Evolutionary conservation across 2,329 filamentous ascomycete species (phyloP).

Genomic region (Aphanocladium album): DNA sequence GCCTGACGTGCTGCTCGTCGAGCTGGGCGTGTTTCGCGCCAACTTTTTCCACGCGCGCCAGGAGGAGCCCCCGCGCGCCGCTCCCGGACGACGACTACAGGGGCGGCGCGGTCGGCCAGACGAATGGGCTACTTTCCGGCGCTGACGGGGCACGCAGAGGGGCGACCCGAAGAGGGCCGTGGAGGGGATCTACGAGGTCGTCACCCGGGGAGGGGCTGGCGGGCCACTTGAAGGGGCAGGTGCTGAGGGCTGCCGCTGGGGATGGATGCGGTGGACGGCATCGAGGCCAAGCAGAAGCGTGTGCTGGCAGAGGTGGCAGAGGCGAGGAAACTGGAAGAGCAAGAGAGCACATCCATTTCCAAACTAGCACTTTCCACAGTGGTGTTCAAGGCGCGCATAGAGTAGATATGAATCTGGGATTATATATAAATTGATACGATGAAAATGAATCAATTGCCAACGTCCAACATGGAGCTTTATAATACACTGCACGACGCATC

Average conservation of each 20-base stretch:
- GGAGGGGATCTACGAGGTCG: slow-evolving; percentile 46
- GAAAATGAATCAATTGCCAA: too few species aligned
- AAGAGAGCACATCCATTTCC: background rate
- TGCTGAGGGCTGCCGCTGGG: background rate
- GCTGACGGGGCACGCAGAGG: slow-evolving; percentile 30
- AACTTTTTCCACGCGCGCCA: slow-evolving; percentile 33
- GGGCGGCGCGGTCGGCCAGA: too few species aligned
- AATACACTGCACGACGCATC: background rate
- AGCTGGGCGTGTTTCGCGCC: slow-evolving; percentile 47
- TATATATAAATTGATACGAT: too few species aligned
- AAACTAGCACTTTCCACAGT: background rate
- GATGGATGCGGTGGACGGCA: background rate
- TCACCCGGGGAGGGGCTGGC: slow-evolving; percentile 37
- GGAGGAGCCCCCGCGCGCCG: background rate
- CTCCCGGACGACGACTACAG: too few species aligned
- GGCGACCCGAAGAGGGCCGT: slow-evolving; percentile 45
- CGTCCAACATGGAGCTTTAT: background rate
- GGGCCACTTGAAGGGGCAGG: background rate
- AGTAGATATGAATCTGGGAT: background rate
- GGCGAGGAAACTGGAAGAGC: background rate
- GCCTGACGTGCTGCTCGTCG: slow-evolving; percentile 36
- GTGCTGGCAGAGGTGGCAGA: background rate
- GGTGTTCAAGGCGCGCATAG: background rate
- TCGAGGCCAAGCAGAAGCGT: background rate
- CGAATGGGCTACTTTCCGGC: too few species aligned